Base-by-base conservation (phyloP, 345 rosid genomes). In the Eutrema japonicum region DNA sequence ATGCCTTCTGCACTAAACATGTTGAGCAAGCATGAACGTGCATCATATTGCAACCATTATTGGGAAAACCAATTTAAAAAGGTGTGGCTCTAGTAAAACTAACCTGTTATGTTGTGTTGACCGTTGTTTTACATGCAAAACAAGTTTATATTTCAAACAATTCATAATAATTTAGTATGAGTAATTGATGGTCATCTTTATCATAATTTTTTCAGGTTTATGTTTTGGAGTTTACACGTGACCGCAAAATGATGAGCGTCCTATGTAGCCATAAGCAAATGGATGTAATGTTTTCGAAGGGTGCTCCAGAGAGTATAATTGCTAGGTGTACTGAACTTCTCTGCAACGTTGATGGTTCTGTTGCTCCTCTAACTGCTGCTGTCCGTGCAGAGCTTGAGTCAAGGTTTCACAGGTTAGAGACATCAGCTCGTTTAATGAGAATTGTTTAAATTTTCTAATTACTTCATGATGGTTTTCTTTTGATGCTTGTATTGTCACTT, bases 171-270 rank as follows among this genome's bases (percentile, higher is more conserved):
- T 42, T 8, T 16, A 29, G 66, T 49, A 49, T 49, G 70, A 54
- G 32, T 64, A 77, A 16, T 22, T 64, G 68, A 73, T 57, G 49
- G 64, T 65, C 70, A 46, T 22, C 78, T 55, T 65, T 59, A 43
- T 41, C 62, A 43, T 70, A 58, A 79, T 77, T 64, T 49, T 71
- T 77, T 62, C 83, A 95, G 99, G 92, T 90, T 75, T 95, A 88
- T 70, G 79, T 81, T 69, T 79, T 95, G 84, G 99, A 95, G 53
- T 95, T 95, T 81, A 90, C 99, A 54, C 98, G 99, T 73, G 96
- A 92, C 71, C 96, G 99, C 71, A 95, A 95, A 77, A 88, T 92
- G 96, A 95, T 95, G 99, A 92, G 98, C 80, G 92, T 85, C 80
- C 96, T 95, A 68, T 87, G 92, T 71, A 86, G 88, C 82, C 89